Conservation (phyloP, 2,329 filamentous ascomycete species). For the Paracorniculantispora psalliotae region DNA sequence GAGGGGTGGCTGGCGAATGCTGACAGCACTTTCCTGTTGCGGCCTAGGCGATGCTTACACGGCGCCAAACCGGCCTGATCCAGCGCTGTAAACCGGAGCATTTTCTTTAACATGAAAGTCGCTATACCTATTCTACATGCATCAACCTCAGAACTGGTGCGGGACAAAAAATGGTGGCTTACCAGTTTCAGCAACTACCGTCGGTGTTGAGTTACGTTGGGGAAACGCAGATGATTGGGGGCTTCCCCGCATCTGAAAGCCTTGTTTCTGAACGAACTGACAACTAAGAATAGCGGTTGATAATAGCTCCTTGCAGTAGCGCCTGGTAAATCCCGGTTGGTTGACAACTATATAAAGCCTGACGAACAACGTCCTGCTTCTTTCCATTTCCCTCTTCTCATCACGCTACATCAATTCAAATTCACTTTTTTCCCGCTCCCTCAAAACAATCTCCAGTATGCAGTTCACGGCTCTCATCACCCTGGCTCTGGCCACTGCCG, state of each 20-base stretch:
- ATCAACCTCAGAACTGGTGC: neutral
- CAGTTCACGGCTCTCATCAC: slow-evolving; percentile 10
- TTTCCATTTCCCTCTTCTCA: neutral
- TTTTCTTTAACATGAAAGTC: neutral
- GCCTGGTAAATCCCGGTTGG: too few relatives aligned
- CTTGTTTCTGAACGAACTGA: neutral
- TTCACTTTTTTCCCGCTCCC: neutral
- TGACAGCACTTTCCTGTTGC: slow-evolving; percentile 5
- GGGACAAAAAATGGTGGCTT: neutral
- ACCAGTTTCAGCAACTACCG: neutral
- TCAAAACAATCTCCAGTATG: neutral
- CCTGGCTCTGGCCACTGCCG: slow-evolving; percentile 5
- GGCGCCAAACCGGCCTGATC: neutral
- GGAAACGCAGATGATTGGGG: neutral
- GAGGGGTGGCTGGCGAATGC: neutral
- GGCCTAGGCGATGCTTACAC: slow-evolving; percentile 4
- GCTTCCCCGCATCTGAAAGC: neutral
- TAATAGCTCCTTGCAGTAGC: neutral
- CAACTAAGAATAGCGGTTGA: neutral
- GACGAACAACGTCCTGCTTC: neutral
- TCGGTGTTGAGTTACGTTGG: neutral
- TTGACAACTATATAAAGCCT: neutral
- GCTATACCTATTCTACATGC: neutral
- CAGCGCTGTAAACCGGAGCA: neutral
- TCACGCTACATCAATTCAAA: neutral